phyloP scores from a whole-genome alignment of 805 yeast species.

The Yarrowia porcina region DNA sequence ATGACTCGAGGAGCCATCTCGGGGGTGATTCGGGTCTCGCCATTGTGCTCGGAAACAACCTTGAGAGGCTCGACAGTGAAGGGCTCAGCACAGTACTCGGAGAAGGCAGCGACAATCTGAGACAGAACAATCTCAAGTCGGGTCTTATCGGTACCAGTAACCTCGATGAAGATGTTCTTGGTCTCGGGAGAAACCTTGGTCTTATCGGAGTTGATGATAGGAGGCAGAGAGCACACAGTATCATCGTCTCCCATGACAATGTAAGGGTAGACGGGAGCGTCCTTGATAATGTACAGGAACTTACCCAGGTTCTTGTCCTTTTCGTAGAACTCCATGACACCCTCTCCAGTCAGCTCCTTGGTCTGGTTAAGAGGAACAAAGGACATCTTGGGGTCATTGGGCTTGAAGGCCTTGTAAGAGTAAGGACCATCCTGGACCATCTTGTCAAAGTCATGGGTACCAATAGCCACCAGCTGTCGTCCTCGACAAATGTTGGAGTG shows the following conservation, averaged over 20 bases:
- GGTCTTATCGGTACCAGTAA: slow-evolving; percentile 93
- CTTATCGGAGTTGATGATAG: slow-evolving; percentile 89
- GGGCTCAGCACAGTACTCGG: slow-evolving; percentile 75
- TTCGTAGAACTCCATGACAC: slow-evolving; percentile 85
- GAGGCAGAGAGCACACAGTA: slow-evolving; percentile 89
- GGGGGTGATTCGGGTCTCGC: slow-evolving; percentile 73
- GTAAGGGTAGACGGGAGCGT: slow-evolving; percentile 79
- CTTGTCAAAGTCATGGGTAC: slow-evolving; percentile 91
- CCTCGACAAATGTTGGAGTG: slow-evolving; percentile 95
- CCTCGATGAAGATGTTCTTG: slow-evolving; percentile 83
- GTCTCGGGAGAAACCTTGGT: slow-evolving; percentile 85
- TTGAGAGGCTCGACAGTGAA: slow-evolving; percentile 89
- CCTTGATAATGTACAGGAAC: slow-evolving; percentile 81
- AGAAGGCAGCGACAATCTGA: slow-evolving; percentile 92
- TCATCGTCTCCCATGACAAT: slow-evolving; percentile 76
- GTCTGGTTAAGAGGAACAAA: slow-evolving; percentile 43
- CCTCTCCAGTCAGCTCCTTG: slow-evolving; percentile 61
- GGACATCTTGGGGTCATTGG: slow-evolving; percentile 61
- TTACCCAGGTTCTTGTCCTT: slow-evolving; percentile 86
- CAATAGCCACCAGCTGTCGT: slow-evolving; percentile 96
- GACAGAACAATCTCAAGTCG: slow-evolving; percentile 90
- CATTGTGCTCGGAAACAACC: slow-evolving; percentile 76
- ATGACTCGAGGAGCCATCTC: slow-evolving; percentile 62
- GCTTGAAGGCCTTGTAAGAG: slow-evolving; percentile 80
- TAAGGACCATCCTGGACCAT: slow-evolving; percentile 64